Base-by-base conservation (phyloP, 116 monocot species). In the Phalaenopsis hybrid region DNA sequence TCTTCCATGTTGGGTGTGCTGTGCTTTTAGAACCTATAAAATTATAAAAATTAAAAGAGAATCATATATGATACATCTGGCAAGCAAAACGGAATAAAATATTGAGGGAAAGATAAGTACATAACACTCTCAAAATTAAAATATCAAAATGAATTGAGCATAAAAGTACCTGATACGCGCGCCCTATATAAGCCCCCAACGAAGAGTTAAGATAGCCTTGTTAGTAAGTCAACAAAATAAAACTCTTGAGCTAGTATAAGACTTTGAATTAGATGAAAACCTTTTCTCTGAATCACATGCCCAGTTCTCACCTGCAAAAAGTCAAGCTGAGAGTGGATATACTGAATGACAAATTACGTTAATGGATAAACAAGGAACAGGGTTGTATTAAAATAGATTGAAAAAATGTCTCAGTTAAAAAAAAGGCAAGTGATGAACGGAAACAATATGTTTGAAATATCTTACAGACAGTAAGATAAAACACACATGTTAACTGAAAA, bases 1-100 rank as follows among this genome's bases (percentile, higher is more conserved):
- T 82, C 96, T 92, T 85, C 96, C 96, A 74, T 96, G 96, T 78
- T 89, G 87, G 16, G 96, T 94, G 72, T 96, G 96, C 87, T 97
- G 94, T 57, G 92, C 92, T 83, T 97, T 94, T 65, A 94, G 69
- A 25, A 97, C 96, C 96, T 97, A 78, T 28, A 58, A 11, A 72
- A 79, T 43, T 16, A 21, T 46, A 68, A n/a, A n/a, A n/a, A n/a
- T n/a, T n/a, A n/a, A n/a, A n/a, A n/a, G n/a, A n/a, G n/a, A n/a
- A n/a, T n/a, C 44, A 46, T 50, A 52, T 45, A 61, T n/a, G 9
- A 61, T 17, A 63, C 65, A 44, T 72, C 33, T 43, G 74, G 74
- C 48, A 41, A 2, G 43, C 44, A 33, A 73, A 59, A 61, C 70
- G 51, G 78, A 77, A 20, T 10, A 15, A 72, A 72, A 72, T 8